Base-by-base conservation (phyloP, 73 alveolate species). In the Paramecium caudatum region DNA sequence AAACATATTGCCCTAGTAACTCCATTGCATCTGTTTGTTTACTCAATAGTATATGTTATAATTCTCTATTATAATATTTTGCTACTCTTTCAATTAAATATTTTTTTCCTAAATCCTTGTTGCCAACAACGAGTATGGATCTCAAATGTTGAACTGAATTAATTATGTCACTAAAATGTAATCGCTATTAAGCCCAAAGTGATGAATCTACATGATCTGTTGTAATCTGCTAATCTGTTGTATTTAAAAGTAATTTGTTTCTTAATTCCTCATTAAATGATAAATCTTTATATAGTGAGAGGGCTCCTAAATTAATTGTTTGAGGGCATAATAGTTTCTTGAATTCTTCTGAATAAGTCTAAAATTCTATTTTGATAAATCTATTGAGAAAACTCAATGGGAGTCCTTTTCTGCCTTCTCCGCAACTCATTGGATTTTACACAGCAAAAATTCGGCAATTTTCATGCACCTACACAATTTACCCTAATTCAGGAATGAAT, bases 321-420 rank as follows among this genome's bases (percentile, higher is more conserved):
- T 17, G 30, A 2, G 80, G 80, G 37, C 80, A 55, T 3, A 55
- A 27, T 21, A 27, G 7, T 55, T 27, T 0, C 13, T 55, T 55
- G n/a, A 55, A 55, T 10, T 55, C 80, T 55, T 55, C 80, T 10
- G 80, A 55, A 23, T 55, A 55, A 13, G 23, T 55, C 30, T 55
- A 4, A 9, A 55, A 55, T 55, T 55, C 80, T 12, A 98, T 97
- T 82, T 98, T 97, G 17, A 97, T 96, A 92, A 98, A 98, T 93
- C 99, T 93, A 93, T 98, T 98, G 90, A 98, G 90, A 90, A 98
- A 98, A 48, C 99, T 95, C 82, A 96, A 93, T 5, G 99, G 99
- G 1, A 98, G 97, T 87, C 98, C 97, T 90, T 98, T 97, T 45
- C 99, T 96, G 8, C 99, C 99, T 62, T 78, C 93, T 63, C 93